A percentile compares a stretch with the other conserved stretches of the same genome.
Evolutionary conservation across 257 asterid genomes (phyloP).

Genomic region (Ballota nigra): DNA sequence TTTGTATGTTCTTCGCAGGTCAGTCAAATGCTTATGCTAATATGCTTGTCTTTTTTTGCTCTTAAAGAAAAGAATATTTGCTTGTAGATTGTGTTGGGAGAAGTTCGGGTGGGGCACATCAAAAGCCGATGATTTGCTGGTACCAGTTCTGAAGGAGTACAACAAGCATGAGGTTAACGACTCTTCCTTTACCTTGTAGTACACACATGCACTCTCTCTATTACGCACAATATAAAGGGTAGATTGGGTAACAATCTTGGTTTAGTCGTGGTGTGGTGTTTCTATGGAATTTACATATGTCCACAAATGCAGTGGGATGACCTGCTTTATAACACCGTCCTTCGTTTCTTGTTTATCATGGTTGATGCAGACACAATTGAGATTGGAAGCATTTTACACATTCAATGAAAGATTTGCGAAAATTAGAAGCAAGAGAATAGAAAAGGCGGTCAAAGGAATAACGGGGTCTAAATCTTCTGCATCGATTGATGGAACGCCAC

Average conservation of each 20-base stretch:
- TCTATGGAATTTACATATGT: too few relatives aligned
- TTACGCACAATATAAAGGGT: not conserved
- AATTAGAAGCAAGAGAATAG: slow-evolving; percentile 88
- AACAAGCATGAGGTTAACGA: slow-evolving; percentile 78
- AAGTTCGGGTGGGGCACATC: slow-evolving; percentile 78
- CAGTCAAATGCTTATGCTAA: slow-evolving; percentile 32
- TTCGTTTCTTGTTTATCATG: slow-evolving; percentile 13
- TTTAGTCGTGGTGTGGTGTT: too few relatives aligned
- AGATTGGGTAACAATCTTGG: too few relatives aligned
- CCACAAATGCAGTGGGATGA: too few relatives aligned
- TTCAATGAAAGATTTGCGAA: slow-evolving; percentile 96
- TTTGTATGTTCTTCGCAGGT: slow-evolving; percentile 87
- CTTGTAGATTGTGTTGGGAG: slow-evolving; percentile 84
- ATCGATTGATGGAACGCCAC: slow-evolving; percentile 41
- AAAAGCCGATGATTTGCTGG: slow-evolving; percentile 81
- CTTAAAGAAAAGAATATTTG: slow-evolving; percentile 2
- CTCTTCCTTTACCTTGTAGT: slow-evolving; percentile 8
- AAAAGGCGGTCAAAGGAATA: slow-evolving; percentile 81
- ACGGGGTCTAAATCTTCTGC: slow-evolving; percentile 51
- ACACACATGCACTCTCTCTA: not conserved
- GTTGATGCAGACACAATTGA: slow-evolving; percentile 75
- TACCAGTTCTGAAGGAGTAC: slow-evolving; percentile 86
- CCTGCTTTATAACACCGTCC: not conserved
- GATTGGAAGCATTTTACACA: slow-evolving; percentile 93
- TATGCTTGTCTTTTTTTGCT: not conserved